Base-by-base conservation (phyloP, 345 rosid species). In the Salix arbutifolia region DNA sequence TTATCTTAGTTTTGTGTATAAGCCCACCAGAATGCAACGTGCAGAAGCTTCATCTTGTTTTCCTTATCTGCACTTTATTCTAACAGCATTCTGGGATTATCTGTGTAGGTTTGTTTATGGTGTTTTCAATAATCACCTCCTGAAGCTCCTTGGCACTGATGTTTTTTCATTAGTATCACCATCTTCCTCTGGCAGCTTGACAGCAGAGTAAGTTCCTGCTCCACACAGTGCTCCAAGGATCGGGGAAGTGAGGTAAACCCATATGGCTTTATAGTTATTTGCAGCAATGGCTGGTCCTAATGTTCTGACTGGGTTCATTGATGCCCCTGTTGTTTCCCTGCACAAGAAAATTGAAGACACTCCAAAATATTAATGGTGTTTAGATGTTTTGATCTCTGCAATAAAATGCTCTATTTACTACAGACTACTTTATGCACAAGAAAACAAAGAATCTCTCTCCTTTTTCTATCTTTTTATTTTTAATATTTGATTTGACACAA, bases 231-330 rank as follows among this genome's bases (percentile, higher is more conserved):
- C 92, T n/a, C 97, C 97, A 3, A 91, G 87, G 38, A 92, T 82
- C 0, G 93, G 97, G 2, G 97, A 95, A 6, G 95, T 91, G 65
- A 92, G 87, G 89, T 94, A 94, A 72, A 92, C 37, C 98, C 97
- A 92, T 76, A 92, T 92, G 58, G 86, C 97, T 82, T 77, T 87
- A 84, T 81, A 94, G 83, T 91, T 94, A 80, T 90, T 93, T 77
- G 89, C 92, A 44, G 95, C 97, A 67, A 92, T 76, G 6, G 97
- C 98, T 48, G 98, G 98, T 17, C 97, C 97, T 53, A 90, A 58
- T 67, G 97, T 94, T 84, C 97, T 87, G 37, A 84, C 97, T 4
- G 97, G 98, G 80, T 94, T 94, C 97, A 94, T 91, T 1, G 95
- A 91, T 56, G 89, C 98, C 17, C 95, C 92, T 12, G 97, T 91